phyloP scores from a whole-genome alignment of 1,284 basidiomycete species.

The Puccinia triticina region DNA sequence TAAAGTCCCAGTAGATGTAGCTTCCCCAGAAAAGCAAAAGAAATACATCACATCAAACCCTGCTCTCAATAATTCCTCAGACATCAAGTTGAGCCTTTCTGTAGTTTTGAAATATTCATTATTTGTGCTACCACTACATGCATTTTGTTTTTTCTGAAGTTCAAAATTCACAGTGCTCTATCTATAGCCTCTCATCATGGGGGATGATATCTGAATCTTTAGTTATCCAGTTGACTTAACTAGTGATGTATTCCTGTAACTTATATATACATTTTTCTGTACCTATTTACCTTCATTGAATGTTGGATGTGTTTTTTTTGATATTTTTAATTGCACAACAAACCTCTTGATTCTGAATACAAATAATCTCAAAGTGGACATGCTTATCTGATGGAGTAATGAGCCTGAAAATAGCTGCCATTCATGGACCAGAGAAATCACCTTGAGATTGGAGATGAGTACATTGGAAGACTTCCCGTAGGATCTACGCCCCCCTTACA shows the following conservation, averaged over 20 bases:
- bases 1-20: background rate
- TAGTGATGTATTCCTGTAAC: background rate
- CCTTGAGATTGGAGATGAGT: too few relatives aligned
- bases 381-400: too few relatives aligned
- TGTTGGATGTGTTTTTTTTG: too few relatives aligned
- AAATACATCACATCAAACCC: slow-evolving; percentile 21
- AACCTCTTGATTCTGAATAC: too few relatives aligned
- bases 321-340: too few relatives aligned
- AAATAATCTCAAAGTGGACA: too few relatives aligned
- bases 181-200: background rate
- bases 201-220: too few relatives aligned
- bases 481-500: too few relatives aligned
- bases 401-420: too few relatives aligned
- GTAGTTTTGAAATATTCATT: background rate
- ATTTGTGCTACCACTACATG: background rate
- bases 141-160: background rate
- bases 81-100: background rate
- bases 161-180: background rate
- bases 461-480: too few relatives aligned
- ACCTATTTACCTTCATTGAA: too few relatives aligned
- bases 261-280: background rate
- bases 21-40: background rate
- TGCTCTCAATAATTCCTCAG: background rate
- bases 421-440: too few relatives aligned
- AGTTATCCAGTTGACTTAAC: background rate